Base-by-base conservation (phyloP, 139 green algal genomes). In the Chlorella ohadii region DNA sequence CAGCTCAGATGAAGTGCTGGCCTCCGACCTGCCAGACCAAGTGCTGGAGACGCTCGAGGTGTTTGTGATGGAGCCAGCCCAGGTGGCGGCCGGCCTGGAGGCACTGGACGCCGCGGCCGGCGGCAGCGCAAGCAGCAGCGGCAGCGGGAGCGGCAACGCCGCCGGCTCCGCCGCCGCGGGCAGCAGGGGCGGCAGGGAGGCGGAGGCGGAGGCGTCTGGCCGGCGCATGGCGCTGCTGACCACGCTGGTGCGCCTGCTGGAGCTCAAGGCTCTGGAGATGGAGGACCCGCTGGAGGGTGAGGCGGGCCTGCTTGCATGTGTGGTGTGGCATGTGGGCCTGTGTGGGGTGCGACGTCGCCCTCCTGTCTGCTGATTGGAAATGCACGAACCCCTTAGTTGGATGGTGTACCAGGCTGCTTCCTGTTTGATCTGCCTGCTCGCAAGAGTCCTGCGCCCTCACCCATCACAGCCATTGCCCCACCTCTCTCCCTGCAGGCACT, bases 181-280 rank as follows among this genome's bases (percentile, higher is more conserved):
- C 51, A 59, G 12, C 51, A 59, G 22, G 51, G 9, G 12, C 15
- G 51, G 51, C 51, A 23, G n/a, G 6, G 64, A 28, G 25, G 65
- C 51, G n/a, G 80, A 79, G 83, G 86, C 90, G 17, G 84, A 90
- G 78, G 28, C 31, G 13, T 78, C 89, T 31, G 93, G 92, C 0
- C 59, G 92, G 86, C 84, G 88, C 31, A 93, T 97, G 91, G 93
- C 92, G 17, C 86, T 91, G 76, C 68, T 94, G 12, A 95, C 90
- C 19, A 93, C 94, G 1, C 88, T 96, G 31, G 83, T 92, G 51
- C 84, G 86, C 59, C 83, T 97, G 77, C 88, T 97, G 81, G 92
- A 97, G 86, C 22, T 95, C 13, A 91, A 91, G 61, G 70, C 92
- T 67, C 44, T 86, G 0, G 91, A 91, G 44, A 83, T 95, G 87